Base-by-base conservation (phyloP, 108 stramenopile species). In the Skeletonema menzelii region DNA sequence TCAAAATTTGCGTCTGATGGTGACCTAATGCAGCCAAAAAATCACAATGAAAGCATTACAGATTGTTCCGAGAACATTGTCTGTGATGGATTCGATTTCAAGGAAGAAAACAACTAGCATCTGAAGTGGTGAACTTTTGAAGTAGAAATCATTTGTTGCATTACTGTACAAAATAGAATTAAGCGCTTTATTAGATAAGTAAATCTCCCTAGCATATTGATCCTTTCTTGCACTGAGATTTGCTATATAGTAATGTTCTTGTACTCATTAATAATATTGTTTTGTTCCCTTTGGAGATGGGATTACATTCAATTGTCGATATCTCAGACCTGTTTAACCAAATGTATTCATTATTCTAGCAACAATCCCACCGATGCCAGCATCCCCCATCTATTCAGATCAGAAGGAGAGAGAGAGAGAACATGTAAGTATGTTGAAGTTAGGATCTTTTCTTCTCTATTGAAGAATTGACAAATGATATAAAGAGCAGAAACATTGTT, bases 331-430 rank as follows among this genome's bases (percentile, higher is more conserved):
- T 20, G 4, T 56, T 71, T 19, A 70, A 2, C 35, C 61, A 58
- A 76, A 82, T 38, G 82, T 77, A 49, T 95, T 95, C 34, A 92
- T 92, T 28, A 95, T 84, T 3, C 80, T 76, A 20, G 93, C 93
- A 7, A 95, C 82, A 32, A 89, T 22, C 28, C 93, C 93, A 28
- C 70, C 89, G 59, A 95, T 83, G 17, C 93, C 93, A 28, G 82
- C 91, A 74, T 91, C 90, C 13, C 93, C 93, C 85, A 91, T 67
- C 82, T 80, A 11, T 19, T n/a, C 8, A 53, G 31, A 14, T n/a
- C 8, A 53, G 31, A 31, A 24, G 38, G 64, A 38, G 22, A 70
- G 22, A n/a, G n/a, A n/a, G n/a, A n/a, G n/a, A n/a, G n/a, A n/a
- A n/a, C n/a, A n/a, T n/a, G n/a, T 4, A 30, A 58, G 38, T 32